These are phyloP conservation scores for Clavispora phyllophila DNA, from an alignment of 805 yeast genomes.

Conservation along the genomic window DNA sequence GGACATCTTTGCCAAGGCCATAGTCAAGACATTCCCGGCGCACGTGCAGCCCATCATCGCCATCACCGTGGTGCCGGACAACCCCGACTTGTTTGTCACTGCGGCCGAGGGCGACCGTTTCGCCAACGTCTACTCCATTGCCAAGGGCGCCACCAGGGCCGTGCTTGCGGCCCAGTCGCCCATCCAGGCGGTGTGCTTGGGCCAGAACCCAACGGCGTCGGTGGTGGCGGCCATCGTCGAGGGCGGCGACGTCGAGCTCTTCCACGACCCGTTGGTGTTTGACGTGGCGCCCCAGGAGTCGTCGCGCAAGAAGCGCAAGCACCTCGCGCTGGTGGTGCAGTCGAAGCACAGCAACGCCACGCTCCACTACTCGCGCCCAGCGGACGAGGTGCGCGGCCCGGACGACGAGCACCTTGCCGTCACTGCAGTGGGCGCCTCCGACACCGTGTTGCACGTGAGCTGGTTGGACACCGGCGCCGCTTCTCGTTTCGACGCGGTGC, in stretches of 20 bases:
- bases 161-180: conserved; percentile 71
- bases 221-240: conserved; percentile 61
- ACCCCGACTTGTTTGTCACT: conserved; percentile 51
- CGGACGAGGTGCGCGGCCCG: conserved; percentile 28
- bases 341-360: conserved; percentile 49
- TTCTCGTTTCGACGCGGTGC: conserved; percentile 52
- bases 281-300: conserved; percentile 16
- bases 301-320: conserved; percentile 35
- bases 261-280: conserved; percentile 48
- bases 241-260: conserved; percentile 69
- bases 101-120: conserved; percentile 79
- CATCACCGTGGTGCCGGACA: conserved; percentile 32
- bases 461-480: conserved; percentile 62
- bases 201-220: conserved; percentile 22
- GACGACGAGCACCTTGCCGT: conserved; percentile 25
- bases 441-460: conserved; percentile 20
- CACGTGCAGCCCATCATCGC: conserved; percentile 65
- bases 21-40: conserved; percentile 61
- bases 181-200: conserved; percentile 42
- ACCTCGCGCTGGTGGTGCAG: conserved; percentile 32
- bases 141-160: conserved; percentile 38
- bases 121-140: conserved; percentile 60
- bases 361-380: conserved; percentile 46
- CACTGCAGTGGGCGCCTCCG: conserved; percentile 20
- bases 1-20: conserved; percentile 32